phyloP scores from a whole-genome alignment of 495 filamentous ascomycete genomes.

The Talaromyces thailandensis region DNA sequence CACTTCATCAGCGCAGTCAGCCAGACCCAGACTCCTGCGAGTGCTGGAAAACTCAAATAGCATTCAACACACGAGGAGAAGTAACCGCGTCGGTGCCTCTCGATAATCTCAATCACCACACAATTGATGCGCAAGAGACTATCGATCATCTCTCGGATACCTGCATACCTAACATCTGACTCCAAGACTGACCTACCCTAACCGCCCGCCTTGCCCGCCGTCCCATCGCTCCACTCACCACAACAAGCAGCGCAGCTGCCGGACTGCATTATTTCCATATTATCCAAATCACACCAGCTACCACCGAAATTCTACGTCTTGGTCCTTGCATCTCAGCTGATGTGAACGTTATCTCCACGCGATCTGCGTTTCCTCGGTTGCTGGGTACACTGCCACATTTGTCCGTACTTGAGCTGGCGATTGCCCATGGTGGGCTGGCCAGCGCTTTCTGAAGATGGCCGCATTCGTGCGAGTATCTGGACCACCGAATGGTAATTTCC shows the following conservation, averaged over 20 bases:
- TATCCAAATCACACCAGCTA: neutral
- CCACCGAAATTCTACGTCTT: neutral
- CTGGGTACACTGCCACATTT: neutral
- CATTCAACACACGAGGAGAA: neutral
- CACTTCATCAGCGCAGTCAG: neutral
- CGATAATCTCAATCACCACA: neutral
- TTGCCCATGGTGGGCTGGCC: slow-evolving; percentile 37
- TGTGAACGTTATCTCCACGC: neutral
- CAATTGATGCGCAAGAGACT: neutral
- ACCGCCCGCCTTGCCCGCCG: neutral
- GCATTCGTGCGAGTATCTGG: slow-evolving; percentile 96
- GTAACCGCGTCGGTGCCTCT: neutral
- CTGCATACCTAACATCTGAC: neutral
- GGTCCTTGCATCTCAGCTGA: neutral
- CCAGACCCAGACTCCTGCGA: neutral
- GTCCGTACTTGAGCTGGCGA: slow-evolving; percentile 17
- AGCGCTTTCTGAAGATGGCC: slow-evolving; percentile 49
- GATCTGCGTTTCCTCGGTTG: neutral
- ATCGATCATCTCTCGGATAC: neutral
- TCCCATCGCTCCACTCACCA: neutral
- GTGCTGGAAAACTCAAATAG: neutral
- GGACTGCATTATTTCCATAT: neutral
- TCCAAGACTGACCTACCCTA: neutral
- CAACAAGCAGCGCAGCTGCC: neutral
- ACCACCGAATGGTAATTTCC: slow-evolving; percentile 90